Conservation (phyloP, 495 filamentous ascomycete genomes). For the Penicillium verhagenii region DNA sequence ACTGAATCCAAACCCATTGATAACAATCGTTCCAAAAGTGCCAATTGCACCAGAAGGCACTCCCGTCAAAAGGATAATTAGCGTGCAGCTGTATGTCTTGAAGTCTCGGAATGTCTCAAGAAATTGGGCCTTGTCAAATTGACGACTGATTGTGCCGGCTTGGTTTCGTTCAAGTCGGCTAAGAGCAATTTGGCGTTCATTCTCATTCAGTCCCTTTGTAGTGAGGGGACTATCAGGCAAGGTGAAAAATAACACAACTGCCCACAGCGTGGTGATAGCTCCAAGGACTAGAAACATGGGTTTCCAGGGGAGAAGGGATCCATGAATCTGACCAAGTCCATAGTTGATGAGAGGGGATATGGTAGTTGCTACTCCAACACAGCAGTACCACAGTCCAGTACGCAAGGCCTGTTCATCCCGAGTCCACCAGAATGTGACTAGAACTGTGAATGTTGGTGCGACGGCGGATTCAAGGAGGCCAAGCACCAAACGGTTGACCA, state of each 20-base stretch:
- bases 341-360: slow-evolving; percentile 1
- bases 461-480: slow-evolving; percentile 3
- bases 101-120: slow-evolving; percentile 1
- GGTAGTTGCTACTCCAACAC: slow-evolving; percentile 3
- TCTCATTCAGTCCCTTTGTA: slow-evolving; percentile 1
- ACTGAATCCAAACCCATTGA: slow-evolving; percentile 2
- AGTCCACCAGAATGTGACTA: slow-evolving; percentile 9
- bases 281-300: slow-evolving; percentile 6
- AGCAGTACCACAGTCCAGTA: slow-evolving; percentile 7
- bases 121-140: slow-evolving; percentile 3
- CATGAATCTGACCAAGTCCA: not conserved
- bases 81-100: slow-evolving; percentile 2
- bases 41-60: slow-evolving; percentile 4
- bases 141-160: slow-evolving; percentile 2
- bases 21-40: slow-evolving; percentile 4
- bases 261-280: not conserved
- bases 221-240: not conserved
- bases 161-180: not conserved
- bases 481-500: not conserved
- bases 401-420: slow-evolving; percentile 5
- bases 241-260: not conserved
- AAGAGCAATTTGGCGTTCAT: not conserved
- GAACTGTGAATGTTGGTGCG: slow-evolving; percentile 3
- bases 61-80: slow-evolving; percentile 2
- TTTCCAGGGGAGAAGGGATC: not conserved